phyloP scores from a whole-genome alignment of 2,329 filamentous ascomycete species.

The Pseudocercospora pini-densiflorae region DNA sequence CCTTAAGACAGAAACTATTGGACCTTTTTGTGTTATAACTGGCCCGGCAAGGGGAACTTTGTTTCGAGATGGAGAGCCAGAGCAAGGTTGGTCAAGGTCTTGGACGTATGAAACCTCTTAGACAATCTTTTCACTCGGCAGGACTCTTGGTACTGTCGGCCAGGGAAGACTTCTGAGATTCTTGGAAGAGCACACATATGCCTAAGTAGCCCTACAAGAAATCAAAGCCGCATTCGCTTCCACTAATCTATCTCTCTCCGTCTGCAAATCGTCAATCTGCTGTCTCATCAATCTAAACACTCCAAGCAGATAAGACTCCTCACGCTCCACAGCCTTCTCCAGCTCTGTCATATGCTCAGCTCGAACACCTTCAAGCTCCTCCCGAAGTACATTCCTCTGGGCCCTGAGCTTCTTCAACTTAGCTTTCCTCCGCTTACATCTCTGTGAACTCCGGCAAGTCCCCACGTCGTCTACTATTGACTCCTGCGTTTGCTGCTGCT shows the following conservation, averaged over 20 bases:
- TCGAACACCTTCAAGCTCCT: not conserved
- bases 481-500: not conserved
- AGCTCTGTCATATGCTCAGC: not conserved
- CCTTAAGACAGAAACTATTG: not conserved
- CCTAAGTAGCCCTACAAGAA: not conserved
- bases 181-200: not conserved
- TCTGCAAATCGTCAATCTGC: not conserved
- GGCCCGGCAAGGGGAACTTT: not conserved
- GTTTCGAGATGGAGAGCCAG: not conserved
- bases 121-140: too few relatives aligned
- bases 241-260: not conserved
- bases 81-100: not conserved
- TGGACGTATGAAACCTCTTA: too few relatives aligned
- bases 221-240: not conserved
- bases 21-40: not conserved
- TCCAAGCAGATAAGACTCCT: not conserved
- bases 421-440: not conserved
- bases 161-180: too few relatives aligned
- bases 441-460: not conserved
- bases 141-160: too few relatives aligned
- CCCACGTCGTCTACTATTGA: too few relatives aligned
- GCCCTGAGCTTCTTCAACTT: not conserved
- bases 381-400: not conserved
- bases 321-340: not conserved
- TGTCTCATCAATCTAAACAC: not conserved